Evolutionary conservation across 331 rosid genomes (phyloP).

Genomic region (Quercus tomentella): DNA sequence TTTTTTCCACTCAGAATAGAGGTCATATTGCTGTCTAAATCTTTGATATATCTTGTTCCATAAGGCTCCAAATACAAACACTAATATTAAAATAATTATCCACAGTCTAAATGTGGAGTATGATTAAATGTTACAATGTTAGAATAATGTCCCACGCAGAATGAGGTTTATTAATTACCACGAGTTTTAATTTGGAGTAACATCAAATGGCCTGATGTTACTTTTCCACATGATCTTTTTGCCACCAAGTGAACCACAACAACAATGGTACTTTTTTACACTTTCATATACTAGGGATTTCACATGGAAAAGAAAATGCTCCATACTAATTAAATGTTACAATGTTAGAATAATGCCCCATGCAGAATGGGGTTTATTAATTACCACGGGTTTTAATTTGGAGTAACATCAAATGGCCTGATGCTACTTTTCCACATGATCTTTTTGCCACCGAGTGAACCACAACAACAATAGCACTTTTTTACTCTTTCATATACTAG

Average conservation of each 20-base stretch:
- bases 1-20: neutral
- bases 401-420: neutral
- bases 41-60: neutral
- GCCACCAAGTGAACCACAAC: neutral
- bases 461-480: too few species aligned
- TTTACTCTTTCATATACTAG: too few species aligned
- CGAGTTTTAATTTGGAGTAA: neutral
- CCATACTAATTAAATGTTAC: neutral
- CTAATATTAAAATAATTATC: too few species aligned
- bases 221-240: neutral
- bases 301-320: too few species aligned
- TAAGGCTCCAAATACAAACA: neutral
- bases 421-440: neutral
- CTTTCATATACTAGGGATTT: too few species aligned
- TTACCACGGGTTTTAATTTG: neutral
- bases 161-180: neutral
- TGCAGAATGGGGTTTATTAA: neutral
- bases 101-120: neutral
- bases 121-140: neutral
- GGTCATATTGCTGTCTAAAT: neutral
- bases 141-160: neutral
- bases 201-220: neutral
- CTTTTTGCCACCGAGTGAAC: neutral
- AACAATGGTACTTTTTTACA: too few species aligned
- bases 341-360: neutral